Base-by-base conservation (phyloP, 2,329 filamentous ascomycete species). In the Xylaria sp. region DNA sequence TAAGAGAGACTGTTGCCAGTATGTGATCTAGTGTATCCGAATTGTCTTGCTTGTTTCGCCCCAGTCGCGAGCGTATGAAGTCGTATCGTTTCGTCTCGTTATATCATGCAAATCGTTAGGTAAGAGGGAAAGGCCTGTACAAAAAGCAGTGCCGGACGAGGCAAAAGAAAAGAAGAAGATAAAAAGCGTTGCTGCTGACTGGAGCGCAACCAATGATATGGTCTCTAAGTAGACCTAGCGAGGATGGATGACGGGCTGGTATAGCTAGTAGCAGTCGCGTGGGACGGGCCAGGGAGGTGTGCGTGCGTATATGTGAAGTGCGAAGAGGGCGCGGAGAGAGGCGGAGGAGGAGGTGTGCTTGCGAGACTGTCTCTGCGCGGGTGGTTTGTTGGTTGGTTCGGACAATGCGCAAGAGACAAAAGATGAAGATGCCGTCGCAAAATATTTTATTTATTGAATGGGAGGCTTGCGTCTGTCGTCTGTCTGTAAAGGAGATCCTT, bases 31-130 rank as follows among this genome's bases (percentile, higher is more conserved):
- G 52, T 61, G 59, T 68, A 64, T 48, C 60, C 30, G 60, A 45
- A 23, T 30, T 62, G 61, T 59, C 55, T 63, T 66, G 60, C 36
- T 63, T 30, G 62, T 46, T 64, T 41, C 36, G 62, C 65, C 43
- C 63, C 48, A 56, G 55, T 55, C 43, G 34, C 50, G 41, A 55
- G 60, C 28, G 60, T n/a, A 43, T 68, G 56, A 60, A 57, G 39
- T 69, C 23, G 60, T 62, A 43, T 72, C 68, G 65, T 70, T 60
- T 72, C 46, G 57, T 66, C 28, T 71, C 70, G 67, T 70, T 56
- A 70, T 62, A 45, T 72, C 70, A 65, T 72, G 64, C 43, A 69
- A 66, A 59, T 70, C 70, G 68, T 72, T 25, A 72, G 45, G 36
- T 60, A 43, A 55, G 30, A 64, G 56, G 61, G 15, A 45, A 23